Conservation (phyloP, 2,329 filamentous ascomycete genomes). For the Botrytis aclada region DNA sequence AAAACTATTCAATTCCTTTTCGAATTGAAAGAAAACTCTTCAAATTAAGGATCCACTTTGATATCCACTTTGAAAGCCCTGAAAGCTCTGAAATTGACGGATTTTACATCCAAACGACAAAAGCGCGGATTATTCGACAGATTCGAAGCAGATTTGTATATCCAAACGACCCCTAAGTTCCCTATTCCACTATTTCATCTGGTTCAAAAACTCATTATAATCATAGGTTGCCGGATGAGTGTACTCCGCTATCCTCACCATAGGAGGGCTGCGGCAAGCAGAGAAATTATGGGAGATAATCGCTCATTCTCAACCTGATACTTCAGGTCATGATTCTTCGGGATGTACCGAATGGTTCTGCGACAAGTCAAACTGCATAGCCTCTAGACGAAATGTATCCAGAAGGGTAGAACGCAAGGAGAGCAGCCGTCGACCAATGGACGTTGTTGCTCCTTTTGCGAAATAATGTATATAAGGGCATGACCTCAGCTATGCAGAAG, state of each 20-base stretch:
- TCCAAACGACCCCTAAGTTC: too few relatives aligned
- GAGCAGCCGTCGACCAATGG: not conserved
- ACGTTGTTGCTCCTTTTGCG: not conserved
- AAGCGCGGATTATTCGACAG: too few relatives aligned
- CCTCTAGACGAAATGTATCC: constrained; percentile 29
- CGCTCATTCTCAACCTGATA: constrained; percentile 9
- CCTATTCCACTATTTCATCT: not conserved
- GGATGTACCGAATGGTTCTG: constrained; percentile 39
- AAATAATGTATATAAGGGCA: not conserved
- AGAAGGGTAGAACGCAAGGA: not conserved
- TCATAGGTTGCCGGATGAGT: not conserved
- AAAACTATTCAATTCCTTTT: too few relatives aligned
- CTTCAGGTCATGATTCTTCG: constrained; percentile 28
- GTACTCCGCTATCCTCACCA: not conserved
- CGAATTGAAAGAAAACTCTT: too few relatives aligned
- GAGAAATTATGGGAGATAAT: not conserved
- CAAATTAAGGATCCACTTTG: too few relatives aligned
- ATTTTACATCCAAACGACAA: too few relatives aligned
- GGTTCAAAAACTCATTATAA: not conserved
- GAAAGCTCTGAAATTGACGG: too few relatives aligned
- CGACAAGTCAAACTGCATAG: constrained; percentile 35
- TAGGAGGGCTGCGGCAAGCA: not conserved
- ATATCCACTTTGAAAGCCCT: too few relatives aligned
- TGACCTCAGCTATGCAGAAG: not conserved
- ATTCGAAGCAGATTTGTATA: too few relatives aligned